These are phyloP conservation scores for Verticillium tricorpus DNA, from an alignment of 2,329 filamentous ascomycete genomes.

Conservation along the genomic window DNA sequence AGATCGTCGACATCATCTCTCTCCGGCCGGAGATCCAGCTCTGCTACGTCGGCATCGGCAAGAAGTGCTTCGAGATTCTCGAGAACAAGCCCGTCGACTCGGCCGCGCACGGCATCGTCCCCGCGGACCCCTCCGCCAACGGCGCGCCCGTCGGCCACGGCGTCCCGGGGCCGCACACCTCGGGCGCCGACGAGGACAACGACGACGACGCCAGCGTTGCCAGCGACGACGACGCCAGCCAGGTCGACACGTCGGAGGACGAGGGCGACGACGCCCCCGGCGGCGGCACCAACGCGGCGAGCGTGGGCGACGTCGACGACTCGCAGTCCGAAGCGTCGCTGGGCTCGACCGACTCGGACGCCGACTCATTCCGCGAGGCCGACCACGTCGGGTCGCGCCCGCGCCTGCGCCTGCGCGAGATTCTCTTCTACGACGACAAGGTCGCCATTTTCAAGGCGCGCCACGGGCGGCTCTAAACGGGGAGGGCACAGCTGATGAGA, in stretches of 20 bases:
- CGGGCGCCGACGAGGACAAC: constrained; percentile 13
- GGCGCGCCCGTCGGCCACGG: constrained; percentile 8
- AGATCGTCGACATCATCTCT: constrained; percentile 74
- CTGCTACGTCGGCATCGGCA: constrained; percentile 71
- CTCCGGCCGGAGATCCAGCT: constrained; percentile 71
- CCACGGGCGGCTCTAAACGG: constrained; percentile 48
- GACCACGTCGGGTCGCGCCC: constrained; percentile 29
- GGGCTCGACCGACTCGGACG: constrained; percentile 32
- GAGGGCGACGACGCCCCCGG: constrained; percentile 28
- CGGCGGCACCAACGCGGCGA: constrained; percentile 25
- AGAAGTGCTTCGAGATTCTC: constrained; percentile 78
- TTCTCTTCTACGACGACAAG: constrained; percentile 81
- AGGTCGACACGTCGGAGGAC: constrained; percentile 19
- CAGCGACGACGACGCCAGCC: constrained; percentile 37
- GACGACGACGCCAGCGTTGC: constrained; percentile 34
- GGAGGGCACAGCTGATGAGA: not conserved
- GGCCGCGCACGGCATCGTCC: constrained; percentile 15
- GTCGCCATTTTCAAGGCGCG: constrained; percentile 75
- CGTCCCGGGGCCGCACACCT: not conserved
- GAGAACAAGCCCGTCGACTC: constrained; percentile 53
- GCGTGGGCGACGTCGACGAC: constrained; percentile 21
- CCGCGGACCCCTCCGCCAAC: constrained; percentile 7
- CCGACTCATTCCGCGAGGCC: constrained; percentile 46
- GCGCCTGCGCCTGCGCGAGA: constrained; percentile 66
- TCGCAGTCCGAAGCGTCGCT: constrained; percentile 16